Evolutionary conservation across 1,284 basidiomycete genomes (phyloP).

Genomic region (Ceratobasidium theobromae): DNA sequence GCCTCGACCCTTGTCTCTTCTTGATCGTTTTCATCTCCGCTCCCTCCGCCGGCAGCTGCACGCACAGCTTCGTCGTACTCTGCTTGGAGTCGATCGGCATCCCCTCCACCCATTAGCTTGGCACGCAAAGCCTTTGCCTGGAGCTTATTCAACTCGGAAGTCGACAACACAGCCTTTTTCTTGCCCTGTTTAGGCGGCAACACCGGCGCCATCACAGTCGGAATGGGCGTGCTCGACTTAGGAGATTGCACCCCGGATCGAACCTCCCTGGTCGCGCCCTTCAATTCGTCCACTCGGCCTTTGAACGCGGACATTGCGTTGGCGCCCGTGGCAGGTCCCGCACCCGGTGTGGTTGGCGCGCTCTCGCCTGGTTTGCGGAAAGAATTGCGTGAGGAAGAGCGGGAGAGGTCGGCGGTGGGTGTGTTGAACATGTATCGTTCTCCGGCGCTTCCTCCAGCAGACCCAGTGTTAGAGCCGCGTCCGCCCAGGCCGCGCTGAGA

Average conservation of each 20-base stretch:
- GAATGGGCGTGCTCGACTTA: conserved; percentile 68
- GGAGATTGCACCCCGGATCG: conserved; percentile 34
- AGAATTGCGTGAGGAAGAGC: conserved; percentile 56
- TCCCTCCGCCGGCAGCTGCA: conserved; percentile 42
- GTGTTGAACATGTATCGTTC: conserved; percentile 46
- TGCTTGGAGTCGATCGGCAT: conserved; percentile 73
- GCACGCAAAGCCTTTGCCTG: conserved; percentile 93
- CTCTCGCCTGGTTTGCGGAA: conserved; percentile 78
- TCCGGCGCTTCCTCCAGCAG: conserved; percentile 29
- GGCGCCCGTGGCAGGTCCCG: conserved; percentile 8
- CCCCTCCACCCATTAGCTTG: conserved; percentile 75
- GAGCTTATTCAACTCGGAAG: conserved; percentile 77
- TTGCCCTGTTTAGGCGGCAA: conserved; percentile 38
- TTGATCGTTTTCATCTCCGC: conserved; percentile 48
- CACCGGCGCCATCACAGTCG: conserved; percentile 83
- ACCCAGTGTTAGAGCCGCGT: conserved; percentile 36
- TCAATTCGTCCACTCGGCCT: conserved; percentile 42
- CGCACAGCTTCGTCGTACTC: conserved; percentile 74
- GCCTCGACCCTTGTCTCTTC: conserved; percentile 68
- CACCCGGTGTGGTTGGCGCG: conserved; percentile 46
- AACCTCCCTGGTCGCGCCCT: conserved; percentile 33
- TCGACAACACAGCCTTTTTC: conserved; percentile 34
- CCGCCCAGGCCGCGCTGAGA: neutral
- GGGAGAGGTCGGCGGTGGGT: conserved; percentile 34
- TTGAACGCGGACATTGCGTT: conserved; percentile 33